phyloP scores from a whole-genome alignment of 108 stramenopile genomes.

The Skeletonema menzelii region DNA sequence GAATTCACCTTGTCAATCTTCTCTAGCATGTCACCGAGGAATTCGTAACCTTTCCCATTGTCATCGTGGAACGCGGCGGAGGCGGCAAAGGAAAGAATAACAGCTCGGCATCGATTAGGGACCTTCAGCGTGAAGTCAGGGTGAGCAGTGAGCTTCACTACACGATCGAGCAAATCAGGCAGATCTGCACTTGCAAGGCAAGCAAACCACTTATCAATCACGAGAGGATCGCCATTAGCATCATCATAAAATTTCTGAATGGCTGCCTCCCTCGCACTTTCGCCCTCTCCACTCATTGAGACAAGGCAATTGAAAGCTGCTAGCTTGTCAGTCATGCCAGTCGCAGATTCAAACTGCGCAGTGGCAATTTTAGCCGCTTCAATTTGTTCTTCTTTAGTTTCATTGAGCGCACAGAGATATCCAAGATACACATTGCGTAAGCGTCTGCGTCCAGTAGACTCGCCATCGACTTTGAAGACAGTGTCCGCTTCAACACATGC shows the following conservation, averaged over 20 bases:
- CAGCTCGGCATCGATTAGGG: conserved; percentile 91
- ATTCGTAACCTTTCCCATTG: conserved; percentile 85
- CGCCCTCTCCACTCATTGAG: conserved; percentile 75
- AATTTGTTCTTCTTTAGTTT: conserved; percentile 62
- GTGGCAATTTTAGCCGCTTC: conserved; percentile 59
- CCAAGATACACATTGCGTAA: conserved; percentile 82
- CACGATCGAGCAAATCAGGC: conserved; percentile 69
- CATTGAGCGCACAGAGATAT: conserved; percentile 70
- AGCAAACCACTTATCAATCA: conserved; percentile 91
- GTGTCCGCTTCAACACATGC: conserved; percentile 43
- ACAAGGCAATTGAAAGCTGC: conserved; percentile 82
- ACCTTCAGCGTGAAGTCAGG: conserved; percentile 91
- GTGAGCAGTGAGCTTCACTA: conserved; percentile 65
- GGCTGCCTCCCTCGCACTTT: conserved; percentile 49
- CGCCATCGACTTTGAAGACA: conserved; percentile 65
- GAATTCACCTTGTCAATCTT: conserved; percentile 91
- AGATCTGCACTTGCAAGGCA: conserved; percentile 77
- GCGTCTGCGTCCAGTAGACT: conserved; percentile 64
- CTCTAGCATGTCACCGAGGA: conserved; percentile 79
- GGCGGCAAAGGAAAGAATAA: conserved; percentile 80
- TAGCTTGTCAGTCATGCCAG: conserved; percentile 91
- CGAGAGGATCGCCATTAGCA: conserved; percentile 80
- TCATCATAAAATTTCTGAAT: conserved; percentile 74
- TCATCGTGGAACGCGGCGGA: conserved; percentile 83
- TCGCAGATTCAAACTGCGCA: conserved; percentile 72